Evolutionary conservation across 2,329 filamentous ascomycete species (phyloP), one percentile per base, ranked within the genome.

Genomic region (Aschersonia sp.): DNA sequence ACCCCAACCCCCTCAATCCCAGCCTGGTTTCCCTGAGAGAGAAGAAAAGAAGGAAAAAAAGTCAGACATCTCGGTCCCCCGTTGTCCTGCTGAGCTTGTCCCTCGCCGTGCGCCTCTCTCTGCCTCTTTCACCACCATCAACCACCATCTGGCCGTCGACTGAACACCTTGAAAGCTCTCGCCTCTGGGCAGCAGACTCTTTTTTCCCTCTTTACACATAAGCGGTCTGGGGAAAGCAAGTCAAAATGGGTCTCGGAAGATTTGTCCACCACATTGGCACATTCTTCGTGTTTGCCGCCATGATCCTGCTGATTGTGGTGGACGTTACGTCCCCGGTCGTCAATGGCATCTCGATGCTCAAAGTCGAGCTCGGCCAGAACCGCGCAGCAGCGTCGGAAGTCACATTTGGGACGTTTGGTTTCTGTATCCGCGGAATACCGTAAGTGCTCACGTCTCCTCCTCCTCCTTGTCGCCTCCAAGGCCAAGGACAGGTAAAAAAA

Each of bases 361-460:
- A 68, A 49, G 69, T 82, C 50, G 62, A 67, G 45, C 62, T 79
- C 22, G 60, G 59, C 37, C 41, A 39, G 42, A 64, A 67, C 52
- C 53, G 58, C 30, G 61, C 58, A 8, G 50, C 54, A 29, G 58
- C 53, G 5, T 57, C 62, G 30, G 56, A 67, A 9, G 60, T 79
- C 35, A 67, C 64, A 3, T 79, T 77, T 59, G 79, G 79, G 43
- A 76, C 74, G 0, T 81, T 80, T 62, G 79, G 79, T 6, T 76
- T 72, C 58, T 83, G 79, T 57, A 53, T 64, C 32, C 51, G 57
- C 29, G 55, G 57, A 41, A 52, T 53, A 44, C 52, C 54, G 54
- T 64, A 55, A 53, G 59, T 50, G 3, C 22, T 14, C n/a, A 7
- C 5, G 11, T 22, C 14, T 42, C 40, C 22, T 14, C n/a, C 40